These are phyloP conservation scores for Citrus reticulata DNA, from an alignment of 345 rosid species.

Conservation along the genomic window DNA sequence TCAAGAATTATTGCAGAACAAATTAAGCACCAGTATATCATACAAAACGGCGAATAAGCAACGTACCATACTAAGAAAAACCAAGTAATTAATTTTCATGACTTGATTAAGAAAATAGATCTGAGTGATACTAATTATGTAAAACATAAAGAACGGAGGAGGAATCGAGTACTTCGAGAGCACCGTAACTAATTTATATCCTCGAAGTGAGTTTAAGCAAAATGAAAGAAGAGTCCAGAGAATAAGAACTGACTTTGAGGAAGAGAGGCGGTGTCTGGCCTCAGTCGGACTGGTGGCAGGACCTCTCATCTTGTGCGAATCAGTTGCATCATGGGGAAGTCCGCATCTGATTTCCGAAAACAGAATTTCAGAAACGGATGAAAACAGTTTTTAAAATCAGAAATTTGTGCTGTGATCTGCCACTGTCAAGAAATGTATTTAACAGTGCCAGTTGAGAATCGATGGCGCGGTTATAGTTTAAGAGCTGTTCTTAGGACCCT, in stretches of 20 bases:
- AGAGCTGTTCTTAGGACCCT: too few relatives aligned
- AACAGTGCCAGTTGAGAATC: too few relatives aligned
- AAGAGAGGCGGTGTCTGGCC: slow-evolving; percentile 11
- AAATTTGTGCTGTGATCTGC: not conserved
- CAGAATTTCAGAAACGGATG: not conserved
- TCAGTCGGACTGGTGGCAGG: not conserved
- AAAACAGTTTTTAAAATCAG: too few relatives aligned
- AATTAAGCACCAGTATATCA: not conserved
- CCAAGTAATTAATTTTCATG: not conserved
- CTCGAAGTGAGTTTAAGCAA: not conserved
- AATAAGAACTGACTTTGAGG: not conserved
- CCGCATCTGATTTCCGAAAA: slow-evolving; percentile 1
- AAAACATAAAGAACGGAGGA: not conserved
- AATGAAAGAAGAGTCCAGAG: not conserved
- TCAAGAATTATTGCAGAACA: not conserved
- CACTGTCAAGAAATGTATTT: not conserved
- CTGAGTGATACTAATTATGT: not conserved
- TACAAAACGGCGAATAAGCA: too few relatives aligned
- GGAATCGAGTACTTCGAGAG: not conserved
- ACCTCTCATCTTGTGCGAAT: slow-evolving; percentile 13
- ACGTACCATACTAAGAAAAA: not conserved
- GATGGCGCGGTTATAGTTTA: not conserved
- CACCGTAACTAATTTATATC: not conserved
- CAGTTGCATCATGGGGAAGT: not conserved
- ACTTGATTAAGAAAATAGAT: not conserved